Evolutionary conservation across 768 basidiomycete species (phyloP).

Genomic region (Gloeostereum incarnatum): DNA sequence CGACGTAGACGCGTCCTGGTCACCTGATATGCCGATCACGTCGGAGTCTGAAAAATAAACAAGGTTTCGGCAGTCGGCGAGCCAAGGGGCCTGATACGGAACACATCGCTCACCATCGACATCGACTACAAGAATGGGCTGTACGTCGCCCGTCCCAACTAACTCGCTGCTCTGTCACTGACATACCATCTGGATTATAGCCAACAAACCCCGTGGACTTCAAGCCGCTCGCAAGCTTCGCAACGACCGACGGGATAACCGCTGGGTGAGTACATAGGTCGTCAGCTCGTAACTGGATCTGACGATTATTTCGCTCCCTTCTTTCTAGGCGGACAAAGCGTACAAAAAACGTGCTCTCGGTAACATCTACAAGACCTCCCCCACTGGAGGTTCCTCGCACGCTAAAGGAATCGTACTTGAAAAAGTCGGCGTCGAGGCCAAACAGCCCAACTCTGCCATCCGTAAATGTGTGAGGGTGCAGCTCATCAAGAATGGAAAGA

Average conservation of each 20-base stretch:
- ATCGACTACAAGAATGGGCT: conserved; percentile 73
- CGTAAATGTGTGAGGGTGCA: conserved; percentile 99
- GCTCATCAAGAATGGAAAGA: conserved; percentile 99
- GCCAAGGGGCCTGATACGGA: conserved; percentile 9
- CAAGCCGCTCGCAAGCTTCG: conserved; percentile 99
- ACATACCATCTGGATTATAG: conserved; percentile 25
- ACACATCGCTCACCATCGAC: conserved; percentile 31
- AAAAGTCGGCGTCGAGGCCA: conserved; percentile 99
- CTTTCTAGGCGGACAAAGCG: conserved; percentile 81
- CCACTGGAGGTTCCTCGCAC: conserved; percentile 98
- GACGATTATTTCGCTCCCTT: conserved; percentile 7
- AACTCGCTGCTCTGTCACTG: neutral
- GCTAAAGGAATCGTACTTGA: conserved; percentile 99
- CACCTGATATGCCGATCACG: neutral
- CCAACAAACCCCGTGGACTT: conserved; percentile 98
- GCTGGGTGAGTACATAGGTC: conserved; percentile 65
- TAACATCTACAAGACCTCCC: conserved; percentile 99
- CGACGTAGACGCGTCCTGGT: neutral
- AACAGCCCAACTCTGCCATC: conserved; percentile 99
- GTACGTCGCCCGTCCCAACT: no score
- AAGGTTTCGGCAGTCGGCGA: conserved; percentile 35
- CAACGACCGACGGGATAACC: conserved; percentile 87
- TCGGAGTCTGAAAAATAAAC: conserved; percentile 9
- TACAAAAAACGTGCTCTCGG: conserved; percentile 99
- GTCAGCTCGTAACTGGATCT: neutral